Evolutionary conservation across 371 early-diverging fungal species (phyloP), one percentile per base, ranked within the genome.

Genomic region (Fennellomyces sp.): DNA sequence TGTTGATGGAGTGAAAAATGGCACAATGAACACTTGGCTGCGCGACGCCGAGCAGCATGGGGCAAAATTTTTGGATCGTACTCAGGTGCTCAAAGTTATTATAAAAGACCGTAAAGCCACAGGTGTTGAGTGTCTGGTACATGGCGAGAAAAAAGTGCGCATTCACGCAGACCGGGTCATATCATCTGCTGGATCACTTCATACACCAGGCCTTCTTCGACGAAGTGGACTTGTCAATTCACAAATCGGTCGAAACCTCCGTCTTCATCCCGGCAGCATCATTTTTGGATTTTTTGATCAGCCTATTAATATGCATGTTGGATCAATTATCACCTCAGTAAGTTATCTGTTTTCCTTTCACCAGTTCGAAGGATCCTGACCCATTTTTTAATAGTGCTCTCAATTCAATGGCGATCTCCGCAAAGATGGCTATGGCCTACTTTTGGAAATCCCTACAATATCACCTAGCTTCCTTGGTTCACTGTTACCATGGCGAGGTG

Each of bases 1-100:
- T 61, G 76, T 79, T 41, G 81, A 76, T 50, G 89, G 84, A 2
- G 83, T 85, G 58, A 92, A 92, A 64, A 86, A 88, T 64, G 75
- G 87, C 5, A 79, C 86, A 1, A 70, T 78, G 53, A 74, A 80
- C 63, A 88, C 89, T 3, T 91, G 80, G 77, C 81, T 91, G 39
- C 58, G 69, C n/a, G 90, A 90, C 54, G 91, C 91, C 36, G 68
- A 78, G 35, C 63, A 78, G 6, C 52, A 78, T 52, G 88, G 86
- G 7, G 82, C 86, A 4, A 56, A 65, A 17, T 88, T 92, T 54
- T 33, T 91, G 58, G 78, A 88, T 21, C 66, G 77, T 25, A 78
- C 83, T 17, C 68, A 72, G 52, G 86, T 89, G 2, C 73, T 80
- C 6, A 70, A 72, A 3, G 78, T 91, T 6, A 31, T 85, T 13